Percentiles rank a stretch among this genome's conserved stretches.
These are phyloP conservation scores for Coniochaeta sp. DNA, from an alignment of 2,329 filamentous ascomycete species.

Conservation along the genomic window DNA sequence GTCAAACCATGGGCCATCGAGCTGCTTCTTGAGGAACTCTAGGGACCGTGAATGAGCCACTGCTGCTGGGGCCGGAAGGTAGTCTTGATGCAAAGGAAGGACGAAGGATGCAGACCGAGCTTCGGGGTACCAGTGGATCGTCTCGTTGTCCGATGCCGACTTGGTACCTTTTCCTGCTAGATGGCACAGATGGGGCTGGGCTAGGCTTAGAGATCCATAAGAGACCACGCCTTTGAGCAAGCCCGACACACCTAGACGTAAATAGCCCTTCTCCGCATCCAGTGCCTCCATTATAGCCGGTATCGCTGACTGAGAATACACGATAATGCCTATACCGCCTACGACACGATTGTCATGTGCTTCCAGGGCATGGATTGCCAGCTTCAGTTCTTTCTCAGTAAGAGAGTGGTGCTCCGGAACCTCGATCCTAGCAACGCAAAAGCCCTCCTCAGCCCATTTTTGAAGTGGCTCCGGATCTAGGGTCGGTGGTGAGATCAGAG, in stretches of 20 bases:
- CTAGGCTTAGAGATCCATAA: not conserved
- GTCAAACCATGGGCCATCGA: conserved; percentile 58
- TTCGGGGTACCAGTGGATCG: not conserved
- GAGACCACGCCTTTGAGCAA: not conserved
- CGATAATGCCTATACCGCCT: conserved; percentile 13
- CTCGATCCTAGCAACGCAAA: conserved; percentile 48
- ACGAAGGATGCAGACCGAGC: not conserved
- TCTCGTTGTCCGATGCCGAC: not conserved
- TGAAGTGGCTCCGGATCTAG: conserved; percentile 44
- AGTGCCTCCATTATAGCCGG: not conserved
- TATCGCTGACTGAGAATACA: not conserved
- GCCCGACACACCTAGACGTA: not conserved
- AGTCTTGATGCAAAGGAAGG: not conserved
- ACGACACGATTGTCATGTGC: conserved; percentile 4
- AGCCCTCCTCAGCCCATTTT: conserved; percentile 70
- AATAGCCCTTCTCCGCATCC: not conserved
- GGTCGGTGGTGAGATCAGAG: conserved; percentile 10
- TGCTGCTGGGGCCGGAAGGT: not conserved
- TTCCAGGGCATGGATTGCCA: not conserved
- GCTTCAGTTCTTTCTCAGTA: not conserved
- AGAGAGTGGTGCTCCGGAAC: conserved; percentile 22
- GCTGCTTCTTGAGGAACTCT: not conserved
- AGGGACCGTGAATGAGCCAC: not conserved
- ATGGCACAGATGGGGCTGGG: not conserved
- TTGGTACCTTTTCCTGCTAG: not conserved